Conservation (phyloP, 106 monocot genomes). For the Xerophyta viscosa region DNA sequence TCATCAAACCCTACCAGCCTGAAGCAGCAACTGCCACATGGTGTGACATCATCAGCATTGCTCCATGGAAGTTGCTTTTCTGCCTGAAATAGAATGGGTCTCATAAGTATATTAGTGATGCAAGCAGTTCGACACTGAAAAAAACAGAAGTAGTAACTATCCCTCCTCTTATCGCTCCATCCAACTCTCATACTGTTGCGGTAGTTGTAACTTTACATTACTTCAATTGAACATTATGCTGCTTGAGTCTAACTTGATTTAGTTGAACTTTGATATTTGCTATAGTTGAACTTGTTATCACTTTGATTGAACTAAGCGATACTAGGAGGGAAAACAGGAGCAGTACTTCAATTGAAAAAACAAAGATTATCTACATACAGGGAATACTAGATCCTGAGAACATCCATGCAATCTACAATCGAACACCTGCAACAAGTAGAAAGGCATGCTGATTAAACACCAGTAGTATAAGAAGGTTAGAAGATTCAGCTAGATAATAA, state of each 20-base stretch:
- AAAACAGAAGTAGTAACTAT: too few species aligned
- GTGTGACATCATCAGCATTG: conserved; percentile 53
- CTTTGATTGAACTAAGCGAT: too few species aligned
- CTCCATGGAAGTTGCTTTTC: conserved; percentile 51
- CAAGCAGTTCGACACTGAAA: neutral
- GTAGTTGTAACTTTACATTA: too few species aligned
- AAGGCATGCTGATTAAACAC: conserved; percentile 51
- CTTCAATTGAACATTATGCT: too few species aligned
- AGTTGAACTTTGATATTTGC: neutral
- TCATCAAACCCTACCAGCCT: conserved; percentile 45
- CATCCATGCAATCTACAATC: conserved; percentile 98
- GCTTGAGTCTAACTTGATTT: too few species aligned
- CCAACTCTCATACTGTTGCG: too few species aligned
- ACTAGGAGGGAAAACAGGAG: too few species aligned
- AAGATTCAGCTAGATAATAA: too few species aligned
- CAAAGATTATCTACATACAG: conserved; percentile 77
- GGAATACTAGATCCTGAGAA: conserved; percentile 96
- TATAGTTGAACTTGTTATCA: too few species aligned
- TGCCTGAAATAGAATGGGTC: conserved; percentile 40
- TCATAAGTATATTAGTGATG: conserved; percentile 3
- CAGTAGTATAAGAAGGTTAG: too few species aligned
- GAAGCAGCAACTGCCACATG: conserved; percentile 74
- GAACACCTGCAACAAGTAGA: conserved; percentile 54
- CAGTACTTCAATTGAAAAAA: too few species aligned
- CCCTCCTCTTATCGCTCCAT: too few species aligned